Conservation (phyloP, 345 rosid genomes). For the Cardiospermum halicacabum region DNA sequence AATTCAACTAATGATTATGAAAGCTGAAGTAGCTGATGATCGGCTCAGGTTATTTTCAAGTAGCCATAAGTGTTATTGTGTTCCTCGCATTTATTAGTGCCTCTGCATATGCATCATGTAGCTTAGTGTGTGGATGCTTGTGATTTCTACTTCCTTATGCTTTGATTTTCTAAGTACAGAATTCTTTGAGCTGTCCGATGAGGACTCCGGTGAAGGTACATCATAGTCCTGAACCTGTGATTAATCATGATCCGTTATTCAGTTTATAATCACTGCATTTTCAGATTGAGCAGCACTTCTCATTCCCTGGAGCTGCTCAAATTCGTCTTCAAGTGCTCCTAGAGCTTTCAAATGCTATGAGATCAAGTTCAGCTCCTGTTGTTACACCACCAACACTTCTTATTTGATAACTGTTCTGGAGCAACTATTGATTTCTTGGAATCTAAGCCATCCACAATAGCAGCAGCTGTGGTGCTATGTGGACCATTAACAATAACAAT, state of each 20-base stretch:
- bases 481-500: too few relatives aligned
- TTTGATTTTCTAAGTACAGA: background rate
- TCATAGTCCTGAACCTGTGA: background rate
- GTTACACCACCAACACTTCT: background rate
- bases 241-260: background rate
- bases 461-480: too few relatives aligned
- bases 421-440: too few relatives aligned
- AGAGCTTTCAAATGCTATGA: background rate
- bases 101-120: constrained; percentile 15
- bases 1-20: too few relatives aligned
- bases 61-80: constrained; percentile 22
- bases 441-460: too few relatives aligned
- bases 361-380: background rate
- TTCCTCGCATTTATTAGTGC: constrained; percentile 23
- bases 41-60: too few relatives aligned
- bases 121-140: constrained; percentile 1
- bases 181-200: background rate
- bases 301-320: background rate
- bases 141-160: constrained; percentile 3
- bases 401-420: too few relatives aligned
- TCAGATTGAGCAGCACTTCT: background rate
- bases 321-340: background rate
- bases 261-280: background rate
- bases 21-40: too few relatives aligned
- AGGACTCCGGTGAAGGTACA: background rate